Percentiles rank a stretch among this genome's conserved stretches.
Evolutionary conservation across 805 yeast species (phyloP).

Genomic region (Ogataea wickerhamii): DNA sequence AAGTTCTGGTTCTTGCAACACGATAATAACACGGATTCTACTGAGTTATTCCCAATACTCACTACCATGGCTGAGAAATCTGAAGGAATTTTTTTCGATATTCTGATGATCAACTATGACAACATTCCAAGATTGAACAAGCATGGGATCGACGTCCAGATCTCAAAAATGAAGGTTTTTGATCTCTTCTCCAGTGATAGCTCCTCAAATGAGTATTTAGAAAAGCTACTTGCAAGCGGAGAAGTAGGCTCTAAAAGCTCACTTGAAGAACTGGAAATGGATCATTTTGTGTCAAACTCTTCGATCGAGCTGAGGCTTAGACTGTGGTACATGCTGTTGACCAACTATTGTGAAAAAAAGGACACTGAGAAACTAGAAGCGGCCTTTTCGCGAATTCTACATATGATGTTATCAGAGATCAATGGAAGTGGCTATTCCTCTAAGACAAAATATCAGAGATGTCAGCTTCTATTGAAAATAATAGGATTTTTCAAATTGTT

Average conservation of each 20-base stretch:
- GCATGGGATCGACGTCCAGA: slow-evolving; percentile 52
- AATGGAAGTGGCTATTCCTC: slow-evolving; percentile 23
- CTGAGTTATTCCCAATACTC: slow-evolving; percentile 32
- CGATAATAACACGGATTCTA: slow-evolving; percentile 25
- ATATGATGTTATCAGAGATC: slow-evolving; percentile 40
- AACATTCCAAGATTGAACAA: slow-evolving; percentile 54
- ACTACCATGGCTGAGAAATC: slow-evolving; percentile 25
- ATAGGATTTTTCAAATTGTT: slow-evolving; percentile 54
- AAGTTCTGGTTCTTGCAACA: slow-evolving; percentile 42
- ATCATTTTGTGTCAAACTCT: slow-evolving; percentile 56
- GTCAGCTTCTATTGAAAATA: slow-evolving; percentile 42
- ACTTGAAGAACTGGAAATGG: slow-evolving; percentile 48
- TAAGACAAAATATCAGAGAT: slow-evolving; percentile 34
- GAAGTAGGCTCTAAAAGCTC: slow-evolving; percentile 31
- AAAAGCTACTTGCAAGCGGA: slow-evolving; percentile 25
- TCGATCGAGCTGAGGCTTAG: slow-evolving; percentile 65
- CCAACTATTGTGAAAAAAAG: slow-evolving; percentile 41
- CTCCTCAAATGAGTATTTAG: slow-evolving; percentile 25
- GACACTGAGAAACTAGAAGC: slow-evolving; percentile 36
- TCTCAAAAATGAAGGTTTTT: slow-evolving; percentile 69
- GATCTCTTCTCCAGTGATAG: slow-evolving; percentile 56
- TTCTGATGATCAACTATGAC: slow-evolving; percentile 55
- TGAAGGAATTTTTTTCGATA: slow-evolving; percentile 20
- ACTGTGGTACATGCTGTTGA: slow-evolving; percentile 71
- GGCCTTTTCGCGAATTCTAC: slow-evolving; percentile 52